Base-by-base conservation (phyloP, 352 stramenopile genomes). In the Phytophthora pisi region DNA sequence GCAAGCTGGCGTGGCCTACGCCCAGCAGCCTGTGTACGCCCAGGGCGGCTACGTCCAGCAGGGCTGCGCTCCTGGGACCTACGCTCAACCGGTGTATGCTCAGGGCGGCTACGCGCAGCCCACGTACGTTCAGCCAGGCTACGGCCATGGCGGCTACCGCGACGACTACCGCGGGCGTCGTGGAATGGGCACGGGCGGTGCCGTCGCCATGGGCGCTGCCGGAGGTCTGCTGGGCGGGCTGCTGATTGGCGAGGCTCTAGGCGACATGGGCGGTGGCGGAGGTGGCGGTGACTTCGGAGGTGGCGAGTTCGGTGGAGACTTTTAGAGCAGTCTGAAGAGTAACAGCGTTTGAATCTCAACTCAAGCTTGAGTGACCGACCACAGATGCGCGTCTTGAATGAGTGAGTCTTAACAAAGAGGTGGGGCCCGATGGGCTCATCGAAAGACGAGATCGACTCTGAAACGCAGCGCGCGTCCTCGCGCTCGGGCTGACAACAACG, bases 141-240 rank as follows among this genome's bases (percentile, higher is more conserved):
- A 81, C 49, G 43, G 59, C 15, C 24, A 62, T 26, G 55, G 65
- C 3, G 70, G 65, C 54, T 74, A 73, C 28, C 43, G 66, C 11
- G 63, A 64, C 31, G 63, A 70, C 47, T 72, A 77, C 26, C 49
- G 62, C 9, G 66, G 70, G 10, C 64, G 64, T 23, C 71, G 74
- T 43, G 72, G 74, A 38, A 81, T 82, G 72, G 77, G 76, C 51
- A 77, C 71, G 5, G 72, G 69, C 11, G 59, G 61, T 34, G 71
- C 69, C 20, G 64, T 82, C 20, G 77, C 74, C 6, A 78, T 77
- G 47, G 72, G 78, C 3, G 74, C 71, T 24, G 78, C 70, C n/a
- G 70, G 70, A 13, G 70, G 73, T 51, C 55, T 86, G 4, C 38
- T 84, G 15, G 78, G 77, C 45, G 74, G 77, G 2, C 57, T 85